Percentiles rank a stretch among this genome's conserved stretches.
Evolutionary conservation across 2,329 filamentous ascomycete genomes (phyloP).

Genomic region (Sporothrix euskadiensis): DNA sequence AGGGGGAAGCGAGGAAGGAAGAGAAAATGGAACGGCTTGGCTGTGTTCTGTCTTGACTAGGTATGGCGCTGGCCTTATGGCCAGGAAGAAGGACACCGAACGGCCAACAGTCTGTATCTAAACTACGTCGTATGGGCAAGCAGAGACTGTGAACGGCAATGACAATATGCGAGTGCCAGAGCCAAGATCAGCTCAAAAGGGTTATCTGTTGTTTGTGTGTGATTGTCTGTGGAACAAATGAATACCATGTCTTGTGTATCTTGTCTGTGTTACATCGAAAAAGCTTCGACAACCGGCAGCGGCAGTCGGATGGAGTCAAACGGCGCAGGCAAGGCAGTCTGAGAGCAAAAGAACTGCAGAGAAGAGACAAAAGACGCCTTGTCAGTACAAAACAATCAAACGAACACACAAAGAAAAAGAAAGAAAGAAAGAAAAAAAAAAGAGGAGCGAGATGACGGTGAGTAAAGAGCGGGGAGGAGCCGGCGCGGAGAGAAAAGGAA

Average conservation of each 20-base stretch:
- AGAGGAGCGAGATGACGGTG: not conserved
- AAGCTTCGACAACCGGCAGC: not conserved
- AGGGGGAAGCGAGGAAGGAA: conserved; percentile 24
- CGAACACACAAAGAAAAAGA: not conserved
- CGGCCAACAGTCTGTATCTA: not conserved
- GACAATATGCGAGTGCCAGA: not conserved
- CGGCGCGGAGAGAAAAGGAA: not conserved
- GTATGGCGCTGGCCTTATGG: conserved; percentile 19
- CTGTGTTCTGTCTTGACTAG: not conserved
- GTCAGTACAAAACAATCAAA: conserved; percentile 1
- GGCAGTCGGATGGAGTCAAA: not conserved
- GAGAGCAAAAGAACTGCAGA: not conserved
- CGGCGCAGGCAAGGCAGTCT: conserved; percentile 21
- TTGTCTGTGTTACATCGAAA: not conserved
- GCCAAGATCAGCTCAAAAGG: not conserved
- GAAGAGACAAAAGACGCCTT: conserved; percentile 15
- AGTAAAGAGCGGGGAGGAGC: not conserved
- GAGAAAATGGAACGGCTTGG: conserved; percentile 10
- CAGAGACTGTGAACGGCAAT: not conserved
- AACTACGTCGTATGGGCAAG: not conserved
- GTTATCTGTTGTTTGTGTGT: not conserved
- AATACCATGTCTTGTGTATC: not conserved
- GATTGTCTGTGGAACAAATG: not conserved
- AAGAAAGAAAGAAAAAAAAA: not conserved
- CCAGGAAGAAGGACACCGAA: not conserved